These are phyloP conservation scores for Globisporangium middletonii DNA, from an alignment of 352 stramenopile species.

Conservation along the genomic window DNA sequence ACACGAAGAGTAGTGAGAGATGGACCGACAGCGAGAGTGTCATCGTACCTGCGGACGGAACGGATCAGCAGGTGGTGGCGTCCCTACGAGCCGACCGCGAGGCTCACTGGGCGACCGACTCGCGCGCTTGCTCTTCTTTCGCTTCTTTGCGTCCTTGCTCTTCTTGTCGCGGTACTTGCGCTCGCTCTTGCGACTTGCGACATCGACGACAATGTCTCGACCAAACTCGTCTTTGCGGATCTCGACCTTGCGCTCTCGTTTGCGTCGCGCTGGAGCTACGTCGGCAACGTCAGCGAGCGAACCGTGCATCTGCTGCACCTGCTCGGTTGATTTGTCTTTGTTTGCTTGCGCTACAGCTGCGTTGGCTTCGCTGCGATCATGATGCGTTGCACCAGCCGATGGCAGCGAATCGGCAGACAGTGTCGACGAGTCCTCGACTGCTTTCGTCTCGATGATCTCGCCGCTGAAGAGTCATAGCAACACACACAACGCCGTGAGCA, in stretches of 20 bases:
- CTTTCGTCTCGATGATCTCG: slow-evolving; percentile 22
- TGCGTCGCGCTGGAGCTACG: slow-evolving; percentile 1
- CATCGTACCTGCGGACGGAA: slow-evolving; percentile 50
- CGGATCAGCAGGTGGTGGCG: slow-evolving; percentile 49
- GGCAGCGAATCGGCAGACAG: background rate
- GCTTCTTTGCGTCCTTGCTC: slow-evolving; percentile 17
- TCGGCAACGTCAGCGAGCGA: background rate
- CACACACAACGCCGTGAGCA: background rate
- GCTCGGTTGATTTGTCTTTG: background rate
- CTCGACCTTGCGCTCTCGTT: slow-evolving; percentile 19
- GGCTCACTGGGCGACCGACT: slow-evolving; percentile 15
- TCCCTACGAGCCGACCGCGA: slow-evolving; percentile 21
- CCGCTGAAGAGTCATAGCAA: slow-evolving; percentile 10
- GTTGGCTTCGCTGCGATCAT: background rate
- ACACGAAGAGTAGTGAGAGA: background rate
- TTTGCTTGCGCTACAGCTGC: background rate
- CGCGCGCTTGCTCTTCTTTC: slow-evolving; percentile 15
- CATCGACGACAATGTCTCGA: slow-evolving; percentile 36
- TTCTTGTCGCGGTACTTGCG: slow-evolving; percentile 15
- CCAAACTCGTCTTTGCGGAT: slow-evolving; percentile 78
- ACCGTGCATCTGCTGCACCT: background rate
- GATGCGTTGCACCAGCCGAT: background rate
- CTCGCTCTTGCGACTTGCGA: slow-evolving; percentile 4
- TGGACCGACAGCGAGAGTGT: background rate
- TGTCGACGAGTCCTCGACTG: slow-evolving; percentile 3